Evolutionary conservation across 768 basidiomycete species (phyloP).

Genomic region (Clavulina sp.): DNA sequence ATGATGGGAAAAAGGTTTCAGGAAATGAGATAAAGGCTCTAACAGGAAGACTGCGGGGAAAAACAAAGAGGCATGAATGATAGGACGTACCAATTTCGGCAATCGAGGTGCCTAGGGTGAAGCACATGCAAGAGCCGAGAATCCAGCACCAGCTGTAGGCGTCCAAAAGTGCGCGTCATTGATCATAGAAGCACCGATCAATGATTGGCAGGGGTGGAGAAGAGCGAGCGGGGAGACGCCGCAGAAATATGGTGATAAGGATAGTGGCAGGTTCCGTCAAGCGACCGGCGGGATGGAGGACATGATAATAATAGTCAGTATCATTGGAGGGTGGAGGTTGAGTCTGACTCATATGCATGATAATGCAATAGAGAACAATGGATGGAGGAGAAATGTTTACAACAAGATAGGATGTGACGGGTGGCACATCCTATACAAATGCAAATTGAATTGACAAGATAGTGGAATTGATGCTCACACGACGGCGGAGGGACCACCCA

Average conservation of each 20-base stretch:
- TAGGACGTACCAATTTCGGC: constrained; percentile 13
- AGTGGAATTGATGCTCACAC: not conserved
- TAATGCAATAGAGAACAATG: no score
- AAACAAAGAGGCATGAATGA: no score
- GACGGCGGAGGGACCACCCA: not conserved
- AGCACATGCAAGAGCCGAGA: constrained; percentile 13
- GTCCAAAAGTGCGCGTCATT: not conserved
- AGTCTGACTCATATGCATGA: no score
- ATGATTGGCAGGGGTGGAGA: no score
- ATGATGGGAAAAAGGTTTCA: not conserved
- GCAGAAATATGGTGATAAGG: not conserved
- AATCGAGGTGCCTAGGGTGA: constrained; percentile 15
- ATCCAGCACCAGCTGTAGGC: constrained; percentile 10
- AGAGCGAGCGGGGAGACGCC: constrained; percentile 1
- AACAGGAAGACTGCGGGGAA: not conserved
- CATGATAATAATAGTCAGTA: not conserved
- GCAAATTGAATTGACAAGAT: no score
- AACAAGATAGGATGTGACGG: no score
- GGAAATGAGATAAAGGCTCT: not conserved
- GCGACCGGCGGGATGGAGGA: not conserved
- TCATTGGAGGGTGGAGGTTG: no score
- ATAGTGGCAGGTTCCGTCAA: not conserved
- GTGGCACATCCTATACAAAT: no score
- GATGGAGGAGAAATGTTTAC: no score
- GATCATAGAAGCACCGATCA: no score